Evolutionary conservation across 1,139 yeast species (phyloP).

Genomic region (Suhomyces guaymorum): DNA sequence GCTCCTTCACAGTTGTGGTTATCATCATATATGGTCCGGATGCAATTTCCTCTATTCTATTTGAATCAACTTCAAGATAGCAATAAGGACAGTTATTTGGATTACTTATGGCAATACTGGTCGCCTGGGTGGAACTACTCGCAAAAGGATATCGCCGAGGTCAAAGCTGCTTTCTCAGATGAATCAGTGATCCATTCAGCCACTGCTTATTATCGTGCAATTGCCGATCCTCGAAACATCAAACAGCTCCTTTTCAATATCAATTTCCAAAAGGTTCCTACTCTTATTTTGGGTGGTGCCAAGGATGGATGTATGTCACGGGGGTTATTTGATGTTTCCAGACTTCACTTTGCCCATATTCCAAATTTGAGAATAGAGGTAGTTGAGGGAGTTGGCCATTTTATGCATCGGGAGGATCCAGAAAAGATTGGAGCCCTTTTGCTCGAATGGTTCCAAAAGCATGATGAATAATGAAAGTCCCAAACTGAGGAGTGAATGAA

Average conservation of each 20-base stretch:
- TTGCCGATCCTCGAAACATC: slow-evolving; percentile 28
- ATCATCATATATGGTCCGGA: slow-evolving; percentile 43
- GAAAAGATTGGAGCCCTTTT: slow-evolving; percentile 28
- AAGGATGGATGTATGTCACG: slow-evolving; percentile 44
- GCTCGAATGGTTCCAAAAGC: slow-evolving; percentile 29
- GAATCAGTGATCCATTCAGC: slow-evolving; percentile 37
- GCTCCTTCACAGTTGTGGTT: slow-evolving; percentile 39
- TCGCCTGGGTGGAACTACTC: slow-evolving; percentile 42
- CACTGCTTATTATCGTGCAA: slow-evolving; percentile 46
- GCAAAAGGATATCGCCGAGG: slow-evolving; percentile 29
- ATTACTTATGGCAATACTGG: slow-evolving; percentile 42
- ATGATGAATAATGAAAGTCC: too few species aligned
- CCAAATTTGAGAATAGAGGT: slow-evolving; percentile 32
- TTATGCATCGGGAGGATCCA: slow-evolving; percentile 46
- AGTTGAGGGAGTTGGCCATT: slow-evolving; percentile 39
- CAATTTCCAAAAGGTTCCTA: slow-evolving; percentile 43
- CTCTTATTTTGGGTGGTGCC: slow-evolving; percentile 39
- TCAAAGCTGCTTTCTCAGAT: slow-evolving; percentile 28
- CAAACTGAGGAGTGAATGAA: background rate
- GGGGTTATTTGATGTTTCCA: slow-evolving; percentile 30
- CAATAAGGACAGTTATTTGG: slow-evolving; percentile 30
- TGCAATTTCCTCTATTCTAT: slow-evolving; percentile 38
- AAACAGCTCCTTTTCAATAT: slow-evolving; percentile 29
- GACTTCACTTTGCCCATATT: slow-evolving; percentile 21
- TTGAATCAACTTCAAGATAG: slow-evolving; percentile 21